phyloP scores from a whole-genome alignment of 352 stramenopile species.

The Plasmopara viticola region DNA sequence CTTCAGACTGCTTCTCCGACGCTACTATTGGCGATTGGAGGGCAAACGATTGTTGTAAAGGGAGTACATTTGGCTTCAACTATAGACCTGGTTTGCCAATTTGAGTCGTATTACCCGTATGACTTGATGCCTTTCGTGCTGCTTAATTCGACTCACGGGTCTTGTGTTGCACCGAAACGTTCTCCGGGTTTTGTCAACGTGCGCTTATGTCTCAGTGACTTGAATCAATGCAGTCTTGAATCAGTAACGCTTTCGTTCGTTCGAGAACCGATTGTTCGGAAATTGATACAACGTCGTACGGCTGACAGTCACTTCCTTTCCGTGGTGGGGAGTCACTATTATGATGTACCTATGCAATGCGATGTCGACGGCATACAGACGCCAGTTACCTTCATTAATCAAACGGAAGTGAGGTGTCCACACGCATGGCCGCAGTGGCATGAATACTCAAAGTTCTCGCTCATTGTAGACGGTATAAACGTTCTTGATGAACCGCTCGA shows the following conservation, averaged over 20 bases:
- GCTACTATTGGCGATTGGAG: constrained; percentile 7
- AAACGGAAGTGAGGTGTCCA: constrained; percentile 10
- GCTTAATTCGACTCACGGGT: constrained; percentile 25
- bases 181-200: constrained; percentile 21
- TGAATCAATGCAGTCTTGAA: constrained; percentile 14
- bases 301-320: constrained; percentile 1
- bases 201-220: constrained; percentile 23
- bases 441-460: constrained; percentile 13
- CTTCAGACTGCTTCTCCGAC: constrained; percentile 6
- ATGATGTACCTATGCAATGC: constrained; percentile 14
- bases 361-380: constrained; percentile 13
- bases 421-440: neutral
- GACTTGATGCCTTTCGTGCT: constrained; percentile 15
- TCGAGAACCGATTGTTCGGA: constrained; percentile 7
- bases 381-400: constrained; percentile 11
- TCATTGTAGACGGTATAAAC: constrained; percentile 12
- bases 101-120: constrained; percentile 21
- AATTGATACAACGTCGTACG: neutral
- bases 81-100: constrained; percentile 16
- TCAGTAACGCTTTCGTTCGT: constrained; percentile 15
- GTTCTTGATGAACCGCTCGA: constrained; percentile 3
- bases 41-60: constrained; percentile 12
- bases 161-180: constrained; percentile 28
- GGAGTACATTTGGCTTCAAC: constrained; percentile 7
- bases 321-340: constrained; percentile 12